phyloP scores from a whole-genome alignment of 768 basidiomycete species.

The Boletus sensibilis region DNA sequence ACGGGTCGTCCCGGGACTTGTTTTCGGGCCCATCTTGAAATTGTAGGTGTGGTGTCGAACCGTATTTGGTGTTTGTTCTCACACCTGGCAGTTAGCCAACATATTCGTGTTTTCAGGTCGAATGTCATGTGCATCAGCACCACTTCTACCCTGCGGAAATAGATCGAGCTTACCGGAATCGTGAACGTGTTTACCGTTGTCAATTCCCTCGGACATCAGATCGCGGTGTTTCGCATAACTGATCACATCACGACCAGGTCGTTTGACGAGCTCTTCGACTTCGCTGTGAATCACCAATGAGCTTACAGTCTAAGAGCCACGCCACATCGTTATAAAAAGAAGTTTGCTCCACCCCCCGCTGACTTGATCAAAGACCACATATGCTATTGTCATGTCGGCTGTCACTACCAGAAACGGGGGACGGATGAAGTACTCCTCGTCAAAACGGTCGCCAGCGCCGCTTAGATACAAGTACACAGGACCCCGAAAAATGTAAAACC shows the following conservation, averaged over 20 bases:
- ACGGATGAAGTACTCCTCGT: conserved; percentile 1
- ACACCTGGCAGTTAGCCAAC: no score
- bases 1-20: neutral
- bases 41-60: neutral
- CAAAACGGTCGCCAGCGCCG: neutral
- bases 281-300: neutral
- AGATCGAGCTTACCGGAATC: neutral
- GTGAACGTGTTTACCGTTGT: neutral
- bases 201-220: neutral
- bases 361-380: no score
- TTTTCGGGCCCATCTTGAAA: neutral
- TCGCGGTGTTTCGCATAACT: neutral
- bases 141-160: neutral
- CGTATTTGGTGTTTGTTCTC: neutral
- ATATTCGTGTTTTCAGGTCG: neutral
- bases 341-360: neutral
- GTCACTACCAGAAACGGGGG: conserved; percentile 7
- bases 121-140: neutral
- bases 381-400: neutral
- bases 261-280: neutral
- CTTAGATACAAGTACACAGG: neutral
- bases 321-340: neutral
- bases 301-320: neutral
- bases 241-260: neutral
- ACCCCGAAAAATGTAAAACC: neutral